Base-by-base conservation (phyloP, 1,139 yeast genomes). In the Suhomyces anneliseae region DNA sequence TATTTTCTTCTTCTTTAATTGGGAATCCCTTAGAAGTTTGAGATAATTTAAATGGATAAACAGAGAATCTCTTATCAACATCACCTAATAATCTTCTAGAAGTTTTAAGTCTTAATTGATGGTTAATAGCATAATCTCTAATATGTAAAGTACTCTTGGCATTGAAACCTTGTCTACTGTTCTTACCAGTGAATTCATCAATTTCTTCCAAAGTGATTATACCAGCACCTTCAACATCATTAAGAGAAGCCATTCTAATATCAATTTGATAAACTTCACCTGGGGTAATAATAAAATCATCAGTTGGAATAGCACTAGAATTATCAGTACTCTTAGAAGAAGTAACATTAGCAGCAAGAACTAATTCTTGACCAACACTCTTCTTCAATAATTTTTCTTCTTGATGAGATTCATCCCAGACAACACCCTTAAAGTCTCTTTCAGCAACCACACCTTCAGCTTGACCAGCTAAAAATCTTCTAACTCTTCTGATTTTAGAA, bases 381-480 rank as follows among this genome's bases (percentile, higher is more conserved):
- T 71, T 77, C 45, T 72, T 69, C 53, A 87, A 70, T 51, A 85
- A 70, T 38, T 67, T 65, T 45, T 76, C 77, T 68, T 88, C 96
- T 69, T 87, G 95, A 64, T 86, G 88, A 39, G 85, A 78, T 66
- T 87, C 93, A 46, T 85, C 82, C 98, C 99, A 93, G 34, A 80
- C 88, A 44, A 90, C 95, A 61, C 97, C 97, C 69, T 90, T 90
- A 68, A 85, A 87, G 57, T 90, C 97, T 61, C 85, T 81, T 70
- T 93, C 98, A 40, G 92, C 93, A 54, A 92, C 95, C 49, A 89
- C 78, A 59, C 90, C 90, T 60, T 89, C 96, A 51, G 92, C 86
- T 74, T 93, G 99, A 45, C 99, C 99, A 32, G 96, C 96, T 62
- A 93, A 81, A 62, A 92, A 93, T 63, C 98, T 82, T 74, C 97